A percentile compares a stretch with the other conserved stretches of the same genome.
Conservation (phyloP, 2,329 filamentous ascomycete genomes). For the Monilinia fructigena region DNA sequence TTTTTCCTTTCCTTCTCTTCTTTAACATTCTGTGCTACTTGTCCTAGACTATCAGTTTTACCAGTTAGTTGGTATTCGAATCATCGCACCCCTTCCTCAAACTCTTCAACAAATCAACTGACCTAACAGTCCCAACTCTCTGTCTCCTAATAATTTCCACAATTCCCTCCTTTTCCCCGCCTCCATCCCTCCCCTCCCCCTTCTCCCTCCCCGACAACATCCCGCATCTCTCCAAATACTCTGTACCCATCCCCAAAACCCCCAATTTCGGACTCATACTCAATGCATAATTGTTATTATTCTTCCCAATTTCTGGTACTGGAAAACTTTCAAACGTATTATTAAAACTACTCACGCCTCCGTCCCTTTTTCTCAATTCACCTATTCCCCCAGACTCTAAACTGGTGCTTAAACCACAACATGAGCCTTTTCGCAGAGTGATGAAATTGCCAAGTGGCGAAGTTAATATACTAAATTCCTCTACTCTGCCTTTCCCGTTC, state of each 20-base stretch:
- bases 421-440: background rate
- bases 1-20: slow-evolving; percentile 2
- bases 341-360: background rate
- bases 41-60: background rate
- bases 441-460: background rate
- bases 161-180: slow-evolving; percentile 26
- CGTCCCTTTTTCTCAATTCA: background rate
- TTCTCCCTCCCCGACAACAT: background rate
- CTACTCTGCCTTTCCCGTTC: background rate
- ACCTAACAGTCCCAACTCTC: slow-evolving; percentile 22
- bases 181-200: background rate
- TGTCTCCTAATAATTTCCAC: slow-evolving; percentile 33
- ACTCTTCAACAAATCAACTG: background rate
- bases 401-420: slow-evolving; percentile 10
- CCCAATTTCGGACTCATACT: slow-evolving; percentile 10
- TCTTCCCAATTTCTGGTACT: slow-evolving; percentile 6
- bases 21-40: slow-evolving; percentile 9
- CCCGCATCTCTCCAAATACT: slow-evolving; percentile 19
- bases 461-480: background rate
- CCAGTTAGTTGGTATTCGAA: background rate
- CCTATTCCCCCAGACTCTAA: background rate
- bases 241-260: background rate
- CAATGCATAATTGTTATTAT: background rate
- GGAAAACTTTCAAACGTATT: slow-evolving; percentile 21
- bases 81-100: too few species aligned